phyloP scores from a whole-genome alignment of 2,329 filamentous ascomycete genomes.

The Kalmusia sp. region DNA sequence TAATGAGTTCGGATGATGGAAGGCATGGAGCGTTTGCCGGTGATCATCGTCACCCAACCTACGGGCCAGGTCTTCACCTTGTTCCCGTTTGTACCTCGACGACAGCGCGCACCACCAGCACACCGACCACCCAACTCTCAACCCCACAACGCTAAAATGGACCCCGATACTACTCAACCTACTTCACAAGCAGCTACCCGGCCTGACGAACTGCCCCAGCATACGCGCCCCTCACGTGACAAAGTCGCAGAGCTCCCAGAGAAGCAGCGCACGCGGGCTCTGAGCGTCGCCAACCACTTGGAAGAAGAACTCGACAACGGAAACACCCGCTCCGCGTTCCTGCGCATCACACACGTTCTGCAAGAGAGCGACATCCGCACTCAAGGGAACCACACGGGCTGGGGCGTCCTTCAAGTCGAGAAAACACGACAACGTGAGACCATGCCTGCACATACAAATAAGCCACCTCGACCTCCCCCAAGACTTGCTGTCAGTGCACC shows the following conservation, averaged over 20 bases:
- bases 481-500: background rate
- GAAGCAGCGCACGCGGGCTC: background rate
- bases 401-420: background rate
- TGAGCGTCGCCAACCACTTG: background rate
- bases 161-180: too few species aligned
- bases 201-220: too few species aligned
- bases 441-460: background rate
- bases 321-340: background rate
- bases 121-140: too few species aligned
- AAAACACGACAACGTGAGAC: background rate
- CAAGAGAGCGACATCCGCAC: background rate
- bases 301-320: background rate
- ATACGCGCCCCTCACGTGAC: background rate
- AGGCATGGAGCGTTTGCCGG: too few species aligned
- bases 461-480: background rate
- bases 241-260: conserved; percentile 3
- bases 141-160: too few species aligned
- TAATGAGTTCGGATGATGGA: too few species aligned
- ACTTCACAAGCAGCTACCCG: too few species aligned
- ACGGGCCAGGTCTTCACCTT: too few species aligned
- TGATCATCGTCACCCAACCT: too few species aligned
- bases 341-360: background rate
- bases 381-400: background rate
- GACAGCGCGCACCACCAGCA: too few species aligned
- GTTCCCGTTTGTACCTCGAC: too few species aligned